Conservation (phyloP, 768 basidiomycete genomes). For the Tylopilus cervinicoccineus region DNA sequence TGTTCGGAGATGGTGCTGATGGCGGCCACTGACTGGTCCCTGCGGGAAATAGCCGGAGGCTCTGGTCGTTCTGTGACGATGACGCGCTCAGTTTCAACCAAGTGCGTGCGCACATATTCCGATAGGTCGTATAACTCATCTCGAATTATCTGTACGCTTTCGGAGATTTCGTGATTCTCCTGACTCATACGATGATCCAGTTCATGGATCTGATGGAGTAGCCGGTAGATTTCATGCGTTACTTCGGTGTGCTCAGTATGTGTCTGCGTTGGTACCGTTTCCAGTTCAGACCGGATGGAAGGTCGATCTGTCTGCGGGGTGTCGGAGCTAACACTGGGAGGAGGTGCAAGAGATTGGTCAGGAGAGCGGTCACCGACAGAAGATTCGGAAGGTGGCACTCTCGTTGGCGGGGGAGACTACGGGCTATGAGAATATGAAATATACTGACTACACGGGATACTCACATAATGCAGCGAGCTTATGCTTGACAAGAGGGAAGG, state of each 20-base stretch:
- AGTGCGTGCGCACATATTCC: slow-evolving; percentile 45
- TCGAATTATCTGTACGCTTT: slow-evolving; percentile 66
- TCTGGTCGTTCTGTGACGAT: slow-evolving; percentile 13
- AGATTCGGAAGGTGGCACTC: slow-evolving; percentile 24
- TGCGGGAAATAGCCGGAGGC: slow-evolving; percentile 16
- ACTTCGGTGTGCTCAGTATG: slow-evolving; percentile 39
- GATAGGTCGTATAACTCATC: slow-evolving; percentile 65
- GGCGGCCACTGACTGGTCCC: slow-evolving; percentile 45
- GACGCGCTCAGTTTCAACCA: slow-evolving; percentile 19
- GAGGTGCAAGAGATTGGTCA: slow-evolving; percentile 39
- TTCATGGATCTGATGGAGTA: slow-evolving; percentile 57
- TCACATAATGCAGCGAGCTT: slow-evolving; percentile 32
- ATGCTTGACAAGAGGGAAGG: slow-evolving; percentile 52
- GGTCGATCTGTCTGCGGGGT: slow-evolving; percentile 47
- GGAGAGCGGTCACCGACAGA: slow-evolving; percentile 26
- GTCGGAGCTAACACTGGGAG: slow-evolving; percentile 45
- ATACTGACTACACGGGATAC: slow-evolving; percentile 15
- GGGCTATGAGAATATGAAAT: slow-evolving; percentile 1
- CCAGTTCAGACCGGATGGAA: slow-evolving; percentile 44
- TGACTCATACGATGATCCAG: slow-evolving; percentile 58
- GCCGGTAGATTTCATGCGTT: slow-evolving; percentile 48
- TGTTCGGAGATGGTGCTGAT: slow-evolving; percentile 36
- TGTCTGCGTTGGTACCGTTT: slow-evolving; percentile 40
- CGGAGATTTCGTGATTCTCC: slow-evolving; percentile 61
- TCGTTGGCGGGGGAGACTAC: slow-evolving; percentile 32